Evolutionary conservation across 768 basidiomycete genomes (phyloP).

Genomic region (Dictyophora rubrovolvata): DNA sequence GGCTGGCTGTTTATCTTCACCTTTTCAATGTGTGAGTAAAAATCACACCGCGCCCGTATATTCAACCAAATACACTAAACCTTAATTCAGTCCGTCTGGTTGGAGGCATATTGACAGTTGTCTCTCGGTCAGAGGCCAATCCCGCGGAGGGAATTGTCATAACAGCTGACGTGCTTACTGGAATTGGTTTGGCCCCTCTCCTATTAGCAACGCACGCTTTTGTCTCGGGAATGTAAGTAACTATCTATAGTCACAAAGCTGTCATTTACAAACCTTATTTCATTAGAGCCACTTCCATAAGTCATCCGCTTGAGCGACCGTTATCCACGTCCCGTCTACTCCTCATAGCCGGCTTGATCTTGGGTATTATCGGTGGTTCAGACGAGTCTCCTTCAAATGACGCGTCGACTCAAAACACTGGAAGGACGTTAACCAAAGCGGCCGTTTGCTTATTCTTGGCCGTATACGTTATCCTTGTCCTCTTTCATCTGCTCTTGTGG

Average conservation of each 20-base stretch:
- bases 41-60: background rate
- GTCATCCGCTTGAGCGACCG: background rate
- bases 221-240: constrained; percentile 25
- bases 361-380: constrained; percentile 26
- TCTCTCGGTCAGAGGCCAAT: background rate
- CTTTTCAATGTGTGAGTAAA: constrained; percentile 43
- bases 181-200: constrained; percentile 30
- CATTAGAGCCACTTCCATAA: background rate
- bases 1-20: constrained; percentile 63
- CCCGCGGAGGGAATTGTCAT: constrained; percentile 32
- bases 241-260: background rate
- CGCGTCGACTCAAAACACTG: constrained; percentile 13
- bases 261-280: background rate
- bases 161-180: constrained; percentile 38
- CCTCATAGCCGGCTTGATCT: constrained; percentile 19
- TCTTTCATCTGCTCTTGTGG: constrained; percentile 9
- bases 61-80: background rate
- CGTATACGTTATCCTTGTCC: constrained; percentile 28
- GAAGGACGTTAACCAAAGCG: constrained; percentile 21
- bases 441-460: constrained; percentile 26
- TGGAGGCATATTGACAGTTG: background rate
- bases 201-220: constrained; percentile 28
- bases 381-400: constrained; percentile 9
- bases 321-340: constrained; percentile 22
- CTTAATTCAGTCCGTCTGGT: constrained; percentile 1